Evolutionary conservation across 2,329 filamentous ascomycete genomes (phyloP).

Genomic region (Endocalyx cinctus): DNA sequence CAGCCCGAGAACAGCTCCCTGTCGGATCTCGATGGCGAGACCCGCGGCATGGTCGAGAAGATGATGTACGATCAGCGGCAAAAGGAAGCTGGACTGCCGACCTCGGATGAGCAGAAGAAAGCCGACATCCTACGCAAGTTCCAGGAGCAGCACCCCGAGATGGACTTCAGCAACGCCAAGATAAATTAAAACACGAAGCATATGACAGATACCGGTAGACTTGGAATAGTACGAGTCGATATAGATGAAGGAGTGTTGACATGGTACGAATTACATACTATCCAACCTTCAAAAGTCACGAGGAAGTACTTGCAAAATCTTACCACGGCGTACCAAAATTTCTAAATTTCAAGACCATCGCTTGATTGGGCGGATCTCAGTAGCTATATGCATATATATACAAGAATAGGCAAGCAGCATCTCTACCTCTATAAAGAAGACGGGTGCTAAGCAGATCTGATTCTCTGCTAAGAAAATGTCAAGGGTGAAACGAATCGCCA

Average conservation of each 20-base stretch:
- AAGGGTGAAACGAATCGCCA: conserved; percentile 62
- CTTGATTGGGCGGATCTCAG: too few relatives aligned
- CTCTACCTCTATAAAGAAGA: too few relatives aligned
- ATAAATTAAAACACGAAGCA: conserved; percentile 41
- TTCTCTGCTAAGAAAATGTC: conserved; percentile 38
- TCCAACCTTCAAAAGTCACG: too few relatives aligned
- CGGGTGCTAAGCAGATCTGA: too few relatives aligned
- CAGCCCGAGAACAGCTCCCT: conserved; percentile 88
- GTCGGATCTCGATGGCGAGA: conserved; percentile 90
- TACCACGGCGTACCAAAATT: too few relatives aligned
- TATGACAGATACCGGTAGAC: background rate
- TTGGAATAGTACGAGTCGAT: too few relatives aligned
- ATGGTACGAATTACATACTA: too few relatives aligned
- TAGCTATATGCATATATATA: too few relatives aligned
- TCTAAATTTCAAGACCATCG: too few relatives aligned
- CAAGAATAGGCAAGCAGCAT: too few relatives aligned
- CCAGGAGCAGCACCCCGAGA: conserved; percentile 70
- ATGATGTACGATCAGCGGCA: conserved; percentile 99
- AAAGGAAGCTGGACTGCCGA: conserved; percentile 86
- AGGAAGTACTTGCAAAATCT: too few relatives aligned
- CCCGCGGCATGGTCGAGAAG: conserved; percentile 97
- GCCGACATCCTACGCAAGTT: conserved; percentile 89
- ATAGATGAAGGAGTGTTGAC: too few relatives aligned
- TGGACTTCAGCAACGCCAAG: conserved; percentile 69
- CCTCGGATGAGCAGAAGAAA: conserved; percentile 94